Evolutionary conservation across 805 yeast species (phyloP).

Genomic region (Ogataea haglerorum): DNA sequence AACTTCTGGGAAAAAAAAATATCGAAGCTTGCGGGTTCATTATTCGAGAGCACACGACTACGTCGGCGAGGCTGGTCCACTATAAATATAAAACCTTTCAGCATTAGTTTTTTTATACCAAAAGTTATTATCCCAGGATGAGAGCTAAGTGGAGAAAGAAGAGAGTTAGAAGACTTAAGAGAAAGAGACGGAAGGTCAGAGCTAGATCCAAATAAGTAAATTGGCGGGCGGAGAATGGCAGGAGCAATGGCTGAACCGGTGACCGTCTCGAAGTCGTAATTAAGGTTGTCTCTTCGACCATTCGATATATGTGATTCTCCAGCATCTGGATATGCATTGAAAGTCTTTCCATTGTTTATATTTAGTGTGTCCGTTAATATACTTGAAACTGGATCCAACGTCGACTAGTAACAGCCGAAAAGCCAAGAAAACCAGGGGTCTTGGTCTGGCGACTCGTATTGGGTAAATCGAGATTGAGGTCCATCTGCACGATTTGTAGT

Average conservation of each 20-base stretch:
- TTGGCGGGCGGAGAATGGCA: slow-evolving; percentile 14
- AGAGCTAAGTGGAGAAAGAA: slow-evolving; percentile 99
- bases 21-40: background rate
- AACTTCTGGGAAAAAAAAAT: background rate
- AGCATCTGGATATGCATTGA: slow-evolving; percentile 9
- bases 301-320: slow-evolving; percentile 5
- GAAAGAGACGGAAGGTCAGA: slow-evolving; percentile 99
- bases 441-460: slow-evolving; percentile 4
- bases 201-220: slow-evolving; percentile 95
- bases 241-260: slow-evolving; percentile 6
- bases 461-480: background rate
- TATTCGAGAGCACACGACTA: slow-evolving; percentile 7
- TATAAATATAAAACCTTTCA: slow-evolving; percentile 9
- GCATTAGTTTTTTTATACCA: slow-evolving; percentile 8
- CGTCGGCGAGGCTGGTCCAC: slow-evolving; percentile 9
- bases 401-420: slow-evolving; percentile 15
- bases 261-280: slow-evolving; percentile 2
- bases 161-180: slow-evolving; percentile 99
- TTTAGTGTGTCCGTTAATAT: slow-evolving; percentile 18
- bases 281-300: slow-evolving; percentile 1
- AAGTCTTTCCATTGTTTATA: slow-evolving; percentile 13
- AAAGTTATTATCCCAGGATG: slow-evolving; percentile 41
- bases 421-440: slow-evolving; percentile 16
- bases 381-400: slow-evolving; percentile 12
- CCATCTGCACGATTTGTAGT: background rate